Evolutionary conservation across 768 basidiomycete genomes (phyloP), one percentile per base, ranked within the genome.

Genomic region (Suillus bovinus): DNA sequence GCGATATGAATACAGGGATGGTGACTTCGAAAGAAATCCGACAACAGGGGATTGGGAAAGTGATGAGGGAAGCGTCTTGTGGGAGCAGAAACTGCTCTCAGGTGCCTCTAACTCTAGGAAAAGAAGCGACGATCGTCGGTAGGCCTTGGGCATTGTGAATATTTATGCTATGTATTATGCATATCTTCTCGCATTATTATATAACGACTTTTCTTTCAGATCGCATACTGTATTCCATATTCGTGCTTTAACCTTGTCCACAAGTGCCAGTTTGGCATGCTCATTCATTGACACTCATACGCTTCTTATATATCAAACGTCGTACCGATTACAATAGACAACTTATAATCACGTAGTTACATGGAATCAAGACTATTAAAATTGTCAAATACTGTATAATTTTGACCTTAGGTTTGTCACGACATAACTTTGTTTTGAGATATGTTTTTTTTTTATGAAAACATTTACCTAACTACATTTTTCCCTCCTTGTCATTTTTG

Each of bases 1-100:
- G 66, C 83, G 91, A 44, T 94, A 91, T 69, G 83, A 82, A 31
- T 94, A 94, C 74, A 83, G 83, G 60, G 92, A 94, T 72, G 92
- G 92, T 1, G 92, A 94, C 70, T 94, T 94, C 67, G 93, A 94
- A 68, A 83, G 87, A 54, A 83, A 91, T 65, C 74, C 86, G 0
- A 62, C 72, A 46, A 84, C 86, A 0, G 88, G 88, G 14, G 80
- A 82, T 38, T 94, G 93, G 93, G 47, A 80, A 17, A 82, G 83
- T 16, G 87, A 83, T 33, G 89, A 94, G 71, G 87, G 86, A 14
- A 85, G 83, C 47, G 69, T 71, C 22, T 59, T 71, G 24, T 93
- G 91, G 90, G 87, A 91, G 67, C 81, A 82, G 57, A 84, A 83
- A 69, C 80, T 77, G 16, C 71, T 74, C 1, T 66, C 77, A 2